Conservation (phyloP, 1,284 basidiomycete species). For the Rhodotorula sp. region DNA sequence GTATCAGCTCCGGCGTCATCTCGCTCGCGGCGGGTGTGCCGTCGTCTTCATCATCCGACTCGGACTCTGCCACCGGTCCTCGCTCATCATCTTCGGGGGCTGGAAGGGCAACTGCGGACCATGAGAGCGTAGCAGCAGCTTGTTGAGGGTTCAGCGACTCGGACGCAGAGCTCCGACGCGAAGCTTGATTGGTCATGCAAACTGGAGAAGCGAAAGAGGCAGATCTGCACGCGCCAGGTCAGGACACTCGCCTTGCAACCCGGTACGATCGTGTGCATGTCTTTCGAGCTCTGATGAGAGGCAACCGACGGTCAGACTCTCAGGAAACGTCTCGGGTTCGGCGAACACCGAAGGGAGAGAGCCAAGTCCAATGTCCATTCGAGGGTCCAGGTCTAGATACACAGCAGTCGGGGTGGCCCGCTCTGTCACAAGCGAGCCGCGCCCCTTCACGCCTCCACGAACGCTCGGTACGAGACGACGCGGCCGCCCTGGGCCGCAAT, state of each 20-base stretch:
- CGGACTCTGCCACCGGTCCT: too few relatives aligned
- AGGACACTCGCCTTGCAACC: too few relatives aligned
- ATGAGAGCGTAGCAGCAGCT: background rate
- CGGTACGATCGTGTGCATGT: too few relatives aligned
- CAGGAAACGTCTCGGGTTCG: too few relatives aligned
- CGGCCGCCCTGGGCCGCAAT: conserved; percentile 52
- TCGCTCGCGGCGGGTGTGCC: background rate
- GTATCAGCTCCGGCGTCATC: conserved; percentile 27
- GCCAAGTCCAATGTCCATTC: too few relatives aligned
- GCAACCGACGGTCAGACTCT: too few relatives aligned
- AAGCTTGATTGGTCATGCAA: background rate
- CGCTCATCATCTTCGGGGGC: conserved; percentile 1
- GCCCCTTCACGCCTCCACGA: conserved; percentile 53
- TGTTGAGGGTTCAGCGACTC: conserved; percentile 2
- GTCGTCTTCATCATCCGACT: background rate
- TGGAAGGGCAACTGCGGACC: background rate
- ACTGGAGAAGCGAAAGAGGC: background rate
- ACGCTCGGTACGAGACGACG: conserved; percentile 71
- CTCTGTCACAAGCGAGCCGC: background rate
- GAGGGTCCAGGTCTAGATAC: background rate
- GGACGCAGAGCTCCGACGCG: background rate
- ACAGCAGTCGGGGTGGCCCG: background rate
- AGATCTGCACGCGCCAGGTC: too few relatives aligned
- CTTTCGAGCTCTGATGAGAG: too few relatives aligned
- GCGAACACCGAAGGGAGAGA: too few relatives aligned